phyloP scores from a whole-genome alignment of 352 stramenopile genomes.

The Phytophthora constricta region DNA sequence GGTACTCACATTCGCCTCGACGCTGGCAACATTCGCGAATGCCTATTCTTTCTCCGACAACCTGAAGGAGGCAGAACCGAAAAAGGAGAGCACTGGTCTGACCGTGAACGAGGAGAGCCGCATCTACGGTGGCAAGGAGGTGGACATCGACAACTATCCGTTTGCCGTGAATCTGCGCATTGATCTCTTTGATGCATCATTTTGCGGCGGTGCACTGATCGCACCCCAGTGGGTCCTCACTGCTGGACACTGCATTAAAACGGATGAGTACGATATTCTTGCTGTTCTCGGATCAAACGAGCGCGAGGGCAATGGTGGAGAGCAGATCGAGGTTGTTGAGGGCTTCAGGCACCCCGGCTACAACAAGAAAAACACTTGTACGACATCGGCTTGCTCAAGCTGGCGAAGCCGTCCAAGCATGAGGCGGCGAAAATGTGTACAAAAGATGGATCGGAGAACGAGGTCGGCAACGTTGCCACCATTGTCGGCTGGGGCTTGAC shows the following conservation, averaged over 20 bases:
- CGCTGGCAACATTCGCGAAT: conserved; percentile 3
- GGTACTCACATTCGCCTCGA: conserved; percentile 11
- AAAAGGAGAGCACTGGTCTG: conserved; percentile 25
- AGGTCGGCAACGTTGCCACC: conserved; percentile 41
- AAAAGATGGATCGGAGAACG: conserved; percentile 39
- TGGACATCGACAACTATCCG: conserved; percentile 53
- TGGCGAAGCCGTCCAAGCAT: conserved; percentile 29
- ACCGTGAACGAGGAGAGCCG: conserved; percentile 48
- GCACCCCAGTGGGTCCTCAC: conserved; percentile 66
- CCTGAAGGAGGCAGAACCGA: conserved; percentile 12
- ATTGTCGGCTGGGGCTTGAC: conserved; percentile 53
- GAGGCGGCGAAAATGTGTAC: conserved; percentile 30
- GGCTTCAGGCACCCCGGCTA: conserved; percentile 25
- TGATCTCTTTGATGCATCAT: conserved; percentile 43
- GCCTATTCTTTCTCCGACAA: conserved; percentile 29
- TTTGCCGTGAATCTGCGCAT: conserved; percentile 65
- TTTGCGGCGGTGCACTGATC: conserved; percentile 68
- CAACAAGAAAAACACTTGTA: conserved; percentile 27
- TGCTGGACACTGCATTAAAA: conserved; percentile 69
- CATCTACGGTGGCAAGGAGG: conserved; percentile 69
- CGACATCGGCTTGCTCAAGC: conserved; percentile 52
- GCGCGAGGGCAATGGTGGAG: conserved; percentile 9
- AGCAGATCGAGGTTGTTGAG: conserved; percentile 27
- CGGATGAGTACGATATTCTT: conserved; percentile 23
- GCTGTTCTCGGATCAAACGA: conserved; percentile 30